Base-by-base conservation (phyloP, 2,329 filamentous ascomycete species). In the Cryphonectria naterciae region DNA sequence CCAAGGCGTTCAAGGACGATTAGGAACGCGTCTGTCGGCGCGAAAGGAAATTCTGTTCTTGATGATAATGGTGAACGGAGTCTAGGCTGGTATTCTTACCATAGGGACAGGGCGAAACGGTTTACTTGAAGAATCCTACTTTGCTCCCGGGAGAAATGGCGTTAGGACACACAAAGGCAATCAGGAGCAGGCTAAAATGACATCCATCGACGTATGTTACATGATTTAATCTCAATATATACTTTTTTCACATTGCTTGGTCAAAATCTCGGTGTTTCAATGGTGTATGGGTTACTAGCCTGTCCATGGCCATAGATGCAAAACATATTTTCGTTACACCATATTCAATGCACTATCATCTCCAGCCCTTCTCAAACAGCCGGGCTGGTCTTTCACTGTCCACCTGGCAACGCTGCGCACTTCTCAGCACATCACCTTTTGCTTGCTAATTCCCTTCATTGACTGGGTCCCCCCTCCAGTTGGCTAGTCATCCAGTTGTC, bases 1-100 rank as follows among this genome's bases (percentile, higher is more conserved):
- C 87, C n/a, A 82, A 84, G 65, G 82, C 69, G 19, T 73, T 68
- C 49, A 69, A 84, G 73, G 82, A 88, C 75, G 85, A 86, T 68
- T 87, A 80, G 72, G 43, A 39, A 2, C n/a, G 19, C 6, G 25
- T 41, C 19, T n/a, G 13, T 25, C 13, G n/a, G 43, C 39, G 11
- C 61, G 77, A 39, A 43, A 7, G 15, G 17, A 10, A 13, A 49
- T 25, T 32, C 4, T 22, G 43, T 28, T 25, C 15, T 41, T 49
- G 19, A 32, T 32, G 32, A n/a, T 49, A 58, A 73, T 77, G 62
- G 77, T 76, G 73, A 77, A 78, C 77, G 35, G 66, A 70, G 72
- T 73, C 70, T 72, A 71, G 70, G 69, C 58, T 66, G 67, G 46
- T 49, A 67, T 32, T 19, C 13, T 58, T 8, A 35, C 54, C 17